A percentile compares a stretch with the other conserved stretches of the same genome.
Conservation (phyloP, 345 rosid genomes). For the Gossypium anomalum region DNA sequence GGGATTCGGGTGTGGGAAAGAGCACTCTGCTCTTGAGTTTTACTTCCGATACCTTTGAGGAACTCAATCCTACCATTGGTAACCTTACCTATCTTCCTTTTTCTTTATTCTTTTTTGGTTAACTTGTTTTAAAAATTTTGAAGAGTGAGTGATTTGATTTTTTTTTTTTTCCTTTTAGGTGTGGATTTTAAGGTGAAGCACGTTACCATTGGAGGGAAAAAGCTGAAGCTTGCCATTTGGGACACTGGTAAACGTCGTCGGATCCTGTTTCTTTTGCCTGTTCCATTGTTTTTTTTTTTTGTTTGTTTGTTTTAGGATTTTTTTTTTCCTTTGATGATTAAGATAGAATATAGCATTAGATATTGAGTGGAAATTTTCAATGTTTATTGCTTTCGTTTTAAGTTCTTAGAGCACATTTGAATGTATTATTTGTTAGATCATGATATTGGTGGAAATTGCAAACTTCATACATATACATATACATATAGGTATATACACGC, state of each 20-base stretch:
- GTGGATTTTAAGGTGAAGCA: constrained; percentile 94
- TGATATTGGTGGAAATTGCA: constrained; percentile 3
- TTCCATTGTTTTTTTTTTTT: not conserved
- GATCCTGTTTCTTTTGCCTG: not conserved
- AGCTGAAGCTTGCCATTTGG: constrained; percentile 94
- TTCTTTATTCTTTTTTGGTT: not conserved
- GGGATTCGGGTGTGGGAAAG: constrained; percentile 89
- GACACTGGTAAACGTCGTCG: constrained; percentile 58
- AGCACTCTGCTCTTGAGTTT: constrained; percentile 72
- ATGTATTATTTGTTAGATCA: not conserved
- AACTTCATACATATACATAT: not conserved
- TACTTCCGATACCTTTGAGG: constrained; percentile 67
- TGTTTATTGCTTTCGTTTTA: not conserved
- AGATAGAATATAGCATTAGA: not conserved
- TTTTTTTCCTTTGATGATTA: not conserved
- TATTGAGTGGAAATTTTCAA: not conserved
- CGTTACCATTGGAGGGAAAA: constrained; percentile 70
- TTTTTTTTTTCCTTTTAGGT: constrained; percentile 33
- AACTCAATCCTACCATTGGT: constrained; percentile 78
- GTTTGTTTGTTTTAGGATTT: not conserved
- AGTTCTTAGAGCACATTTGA: not conserved
- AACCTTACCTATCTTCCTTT: not conserved
- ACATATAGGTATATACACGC: not conserved
- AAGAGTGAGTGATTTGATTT: not conserved
- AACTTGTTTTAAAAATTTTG: constrained; percentile 10